Evolutionary conservation across 1,284 basidiomycete species (phyloP).

Genomic region (Trichosporon ovoides): DNA sequence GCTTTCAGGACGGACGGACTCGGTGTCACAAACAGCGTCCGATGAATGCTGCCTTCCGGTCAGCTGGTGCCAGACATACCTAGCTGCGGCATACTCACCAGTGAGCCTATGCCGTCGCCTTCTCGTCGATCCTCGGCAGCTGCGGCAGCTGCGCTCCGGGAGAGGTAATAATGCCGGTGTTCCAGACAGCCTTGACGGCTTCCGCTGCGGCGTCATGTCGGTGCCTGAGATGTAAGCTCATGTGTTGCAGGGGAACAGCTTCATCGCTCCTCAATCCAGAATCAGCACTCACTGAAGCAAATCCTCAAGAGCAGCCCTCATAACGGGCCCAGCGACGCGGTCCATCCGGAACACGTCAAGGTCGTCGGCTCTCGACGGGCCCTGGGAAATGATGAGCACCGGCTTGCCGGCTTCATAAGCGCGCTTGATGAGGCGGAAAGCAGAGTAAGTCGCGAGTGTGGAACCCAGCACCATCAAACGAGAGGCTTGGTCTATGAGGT

Average conservation of each 20-base stretch:
- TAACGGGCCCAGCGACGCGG: constrained; percentile 61
- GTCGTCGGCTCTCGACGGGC: constrained; percentile 74
- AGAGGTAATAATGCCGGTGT: constrained; percentile 29
- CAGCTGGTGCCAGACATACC: too few relatives aligned
- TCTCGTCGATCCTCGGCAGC: neutral
- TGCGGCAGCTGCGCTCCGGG: neutral
- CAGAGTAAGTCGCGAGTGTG: constrained; percentile 84
- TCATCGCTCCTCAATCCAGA: neutral
- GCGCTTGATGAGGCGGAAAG: constrained; percentile 76
- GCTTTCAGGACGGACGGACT: too few relatives aligned
- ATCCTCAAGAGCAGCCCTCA: constrained; percentile 55
- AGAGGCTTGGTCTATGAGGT: constrained; percentile 59
- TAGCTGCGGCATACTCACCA: neutral
- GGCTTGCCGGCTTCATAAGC: constrained; percentile 69
- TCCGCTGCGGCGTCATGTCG: constrained; percentile 8
- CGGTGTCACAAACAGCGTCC: too few relatives aligned
- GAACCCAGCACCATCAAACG: constrained; percentile 76
- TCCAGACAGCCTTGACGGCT: constrained; percentile 29
- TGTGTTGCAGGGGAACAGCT: neutral
- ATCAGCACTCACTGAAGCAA: constrained; percentile 35
- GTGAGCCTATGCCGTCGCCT: too few relatives aligned
- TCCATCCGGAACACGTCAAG: constrained; percentile 72
- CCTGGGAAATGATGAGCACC: constrained; percentile 74
- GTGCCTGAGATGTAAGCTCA: constrained; percentile 23
- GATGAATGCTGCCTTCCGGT: too few relatives aligned